phyloP scores from a whole-genome alignment of 805 yeast species.

The Saturnispora sanitii region DNA sequence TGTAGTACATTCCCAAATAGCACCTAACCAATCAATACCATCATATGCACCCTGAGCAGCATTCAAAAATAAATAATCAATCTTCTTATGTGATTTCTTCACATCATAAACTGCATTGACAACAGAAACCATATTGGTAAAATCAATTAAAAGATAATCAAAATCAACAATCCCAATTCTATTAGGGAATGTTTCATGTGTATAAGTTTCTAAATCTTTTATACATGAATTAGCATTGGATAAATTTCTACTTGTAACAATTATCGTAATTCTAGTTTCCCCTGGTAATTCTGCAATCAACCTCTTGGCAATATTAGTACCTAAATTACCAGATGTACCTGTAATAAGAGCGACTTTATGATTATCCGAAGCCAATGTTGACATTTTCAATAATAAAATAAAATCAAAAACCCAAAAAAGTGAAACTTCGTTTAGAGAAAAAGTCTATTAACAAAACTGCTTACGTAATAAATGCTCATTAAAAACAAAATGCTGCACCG shows the following conservation, averaged over 20 bases:
- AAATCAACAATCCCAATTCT: slow-evolving; percentile 60
- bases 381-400: not conserved
- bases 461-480: not conserved
- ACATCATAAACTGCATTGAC: slow-evolving; percentile 66
- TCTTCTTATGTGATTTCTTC: slow-evolving; percentile 46
- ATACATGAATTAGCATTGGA: slow-evolving; percentile 77
- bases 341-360: slow-evolving; percentile 27
- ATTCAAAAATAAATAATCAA: slow-evolving; percentile 76
- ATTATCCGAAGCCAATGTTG: slow-evolving; percentile 5
- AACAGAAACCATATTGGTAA: slow-evolving; percentile 80
- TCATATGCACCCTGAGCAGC: slow-evolving; percentile 84
- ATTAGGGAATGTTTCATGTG: slow-evolving; percentile 15
- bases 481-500: slow-evolving; percentile 1
- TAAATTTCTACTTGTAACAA: slow-evolving; percentile 83
- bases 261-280: slow-evolving; percentile 54
- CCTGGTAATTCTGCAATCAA: slow-evolving; percentile 52
- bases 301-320: slow-evolving; percentile 76
- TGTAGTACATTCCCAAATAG: slow-evolving; percentile 52
- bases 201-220: slow-evolving; percentile 39
- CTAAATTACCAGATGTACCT: slow-evolving; percentile 54
- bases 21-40: slow-evolving; percentile 82
- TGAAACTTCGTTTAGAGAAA: not conserved
- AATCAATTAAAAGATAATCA: slow-evolving; percentile 85
- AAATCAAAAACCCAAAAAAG: not conserved
- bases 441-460: not conserved